These are phyloP conservation scores for Pichia sp. DNA, from an alignment of 1,139 yeast species.

Conservation along the genomic window DNA sequence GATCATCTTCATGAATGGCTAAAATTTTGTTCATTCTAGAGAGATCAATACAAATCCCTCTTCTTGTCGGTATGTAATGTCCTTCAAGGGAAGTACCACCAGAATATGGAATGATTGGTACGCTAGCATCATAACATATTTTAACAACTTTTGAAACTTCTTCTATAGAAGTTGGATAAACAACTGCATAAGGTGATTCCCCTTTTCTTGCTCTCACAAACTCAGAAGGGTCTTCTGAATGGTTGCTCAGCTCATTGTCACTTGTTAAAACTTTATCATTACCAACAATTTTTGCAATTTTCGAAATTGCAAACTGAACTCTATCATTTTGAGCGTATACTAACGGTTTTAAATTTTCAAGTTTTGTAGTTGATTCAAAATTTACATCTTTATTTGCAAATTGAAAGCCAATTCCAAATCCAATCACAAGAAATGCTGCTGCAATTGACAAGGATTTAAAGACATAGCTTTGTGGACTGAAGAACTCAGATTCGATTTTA, in stretches of 20 bases:
- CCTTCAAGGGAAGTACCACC: slow-evolving; percentile 84
- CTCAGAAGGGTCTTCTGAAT: slow-evolving; percentile 56
- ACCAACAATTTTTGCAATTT: slow-evolving; percentile 40
- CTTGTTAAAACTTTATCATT: slow-evolving; percentile 32
- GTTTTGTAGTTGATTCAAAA: slow-evolving; percentile 11
- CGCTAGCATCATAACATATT: slow-evolving; percentile 50
- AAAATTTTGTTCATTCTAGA: slow-evolving; percentile 46
- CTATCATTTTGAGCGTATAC: slow-evolving; percentile 36
- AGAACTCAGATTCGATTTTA: not conserved
- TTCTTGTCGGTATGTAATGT: slow-evolving; percentile 66
- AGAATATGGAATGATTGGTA: slow-evolving; percentile 70
- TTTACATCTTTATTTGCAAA: slow-evolving; percentile 2
- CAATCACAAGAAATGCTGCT: slow-evolving; percentile 12
- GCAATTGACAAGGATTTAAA: slow-evolving; percentile 9
- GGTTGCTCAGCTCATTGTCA: slow-evolving; percentile 33
- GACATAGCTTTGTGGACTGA: slow-evolving; percentile 5
- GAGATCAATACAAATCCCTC: slow-evolving; percentile 54
- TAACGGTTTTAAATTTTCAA: slow-evolving; percentile 29
- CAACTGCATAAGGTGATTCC: slow-evolving; percentile 53
- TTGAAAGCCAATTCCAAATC: slow-evolving; percentile 10
- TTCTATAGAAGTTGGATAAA: slow-evolving; percentile 56
- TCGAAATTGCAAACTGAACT: slow-evolving; percentile 37
- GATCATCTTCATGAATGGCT: slow-evolving; percentile 45
- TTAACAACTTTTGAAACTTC: slow-evolving; percentile 57
- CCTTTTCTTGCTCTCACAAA: slow-evolving; percentile 51